Evolutionary conservation across 2,329 filamentous ascomycete genomes (phyloP), one percentile per base, ranked within the genome.

Genomic region (Cladosporium sp.): DNA sequence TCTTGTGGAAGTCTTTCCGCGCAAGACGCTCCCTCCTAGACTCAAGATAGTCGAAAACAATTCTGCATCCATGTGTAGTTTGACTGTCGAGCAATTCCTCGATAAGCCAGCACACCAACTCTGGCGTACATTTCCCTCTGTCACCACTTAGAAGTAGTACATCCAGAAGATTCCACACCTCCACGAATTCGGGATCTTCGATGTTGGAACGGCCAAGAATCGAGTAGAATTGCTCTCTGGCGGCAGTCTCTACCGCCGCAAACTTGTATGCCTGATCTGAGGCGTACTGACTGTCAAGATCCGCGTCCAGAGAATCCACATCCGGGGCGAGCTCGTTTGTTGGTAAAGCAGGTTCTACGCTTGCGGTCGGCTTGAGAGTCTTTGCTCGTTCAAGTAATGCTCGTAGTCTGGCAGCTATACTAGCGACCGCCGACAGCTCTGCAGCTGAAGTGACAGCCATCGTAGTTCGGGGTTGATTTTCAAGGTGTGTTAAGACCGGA

Each of bases 41-140:
- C 67, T 98, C 94, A 38, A 98, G 79, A 62, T 91, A 98, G 64
- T 95, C 90, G 65, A 98, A 97, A 12, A 97, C 86, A 54, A 82
- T 87, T 53, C 90, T 84, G 65, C 93, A 98, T 27, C 88, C 91
- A 19, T 89, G 80, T 36, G 96, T 95, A 0, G 91, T 95, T 67
- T 98, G 92, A 62, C 90, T 95, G 67, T 98, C 94, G 20, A 98
- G 78, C 1, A 98, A 79, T 69, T 97, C 93, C 67, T 99, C 93
- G 16, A 96, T 83, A 13, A 98, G 80, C 79, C 88, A 91, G 62
- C 95, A 90, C 7, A 93, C 78, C 7, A 98, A 75, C 15, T 86
- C 86, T 0, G 88, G 82, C 56, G 95, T 90, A 59, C 80, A 84
- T 59, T 79, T 62, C 9, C 69, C 72, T 40, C 53, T 43, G 55